phyloP scores from a whole-genome alignment of 1,284 basidiomycete species.

The Leccinum proximum region DNA sequence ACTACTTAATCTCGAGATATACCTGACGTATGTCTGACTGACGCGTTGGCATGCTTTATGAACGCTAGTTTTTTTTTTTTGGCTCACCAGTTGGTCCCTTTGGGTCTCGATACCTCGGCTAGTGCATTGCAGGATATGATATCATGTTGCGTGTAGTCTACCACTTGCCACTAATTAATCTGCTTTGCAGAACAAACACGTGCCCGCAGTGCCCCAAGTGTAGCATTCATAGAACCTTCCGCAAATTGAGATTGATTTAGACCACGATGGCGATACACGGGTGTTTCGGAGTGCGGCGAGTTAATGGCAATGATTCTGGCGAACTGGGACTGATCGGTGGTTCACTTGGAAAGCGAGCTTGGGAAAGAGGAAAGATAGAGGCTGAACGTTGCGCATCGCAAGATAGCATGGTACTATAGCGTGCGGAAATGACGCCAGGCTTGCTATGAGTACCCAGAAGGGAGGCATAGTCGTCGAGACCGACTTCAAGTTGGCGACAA shows the following conservation, averaged over 20 bases:
- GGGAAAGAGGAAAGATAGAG: background rate
- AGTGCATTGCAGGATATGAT: background rate
- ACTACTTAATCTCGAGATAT: background rate
- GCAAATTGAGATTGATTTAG: background rate
- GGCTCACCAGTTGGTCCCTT: background rate
- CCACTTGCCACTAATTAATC: background rate
- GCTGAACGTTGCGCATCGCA: background rate
- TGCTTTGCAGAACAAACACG: background rate
- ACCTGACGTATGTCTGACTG: background rate
- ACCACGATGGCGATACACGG: background rate
- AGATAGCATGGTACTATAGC: background rate
- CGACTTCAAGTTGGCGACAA: background rate
- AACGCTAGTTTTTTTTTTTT: background rate
- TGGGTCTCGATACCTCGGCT: conserved; percentile 3
- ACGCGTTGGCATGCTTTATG: background rate
- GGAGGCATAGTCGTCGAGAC: background rate
- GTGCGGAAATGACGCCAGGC: background rate
- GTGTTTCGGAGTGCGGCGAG: background rate
- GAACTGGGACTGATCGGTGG: background rate
- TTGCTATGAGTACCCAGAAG: background rate
- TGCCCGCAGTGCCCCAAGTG: background rate
- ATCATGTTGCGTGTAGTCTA: conserved; percentile 8
- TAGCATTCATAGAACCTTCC: background rate
- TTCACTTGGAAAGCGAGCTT: background rate
- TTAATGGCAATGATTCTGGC: background rate